Evolutionary conservation across 1,284 basidiomycete species (phyloP).

Genomic region (Pseudozyma flocculosa): DNA sequence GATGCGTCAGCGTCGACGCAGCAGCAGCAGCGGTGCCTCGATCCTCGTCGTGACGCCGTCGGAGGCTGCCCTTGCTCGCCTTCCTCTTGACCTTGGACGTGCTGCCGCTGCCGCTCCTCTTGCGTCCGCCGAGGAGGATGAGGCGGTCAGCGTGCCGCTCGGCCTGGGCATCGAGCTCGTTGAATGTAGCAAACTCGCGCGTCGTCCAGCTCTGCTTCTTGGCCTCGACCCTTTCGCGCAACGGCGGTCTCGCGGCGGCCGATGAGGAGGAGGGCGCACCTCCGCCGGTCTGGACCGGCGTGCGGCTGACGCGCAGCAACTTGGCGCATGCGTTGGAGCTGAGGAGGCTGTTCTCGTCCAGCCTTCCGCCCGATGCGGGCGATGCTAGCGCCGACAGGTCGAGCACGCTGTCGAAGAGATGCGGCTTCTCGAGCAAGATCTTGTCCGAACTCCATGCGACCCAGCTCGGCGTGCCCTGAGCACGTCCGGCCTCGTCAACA

Average conservation of each 20-base stretch:
- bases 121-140: conserved; percentile 7
- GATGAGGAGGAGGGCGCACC: too few relatives aligned
- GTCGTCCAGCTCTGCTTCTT: conserved; percentile 40
- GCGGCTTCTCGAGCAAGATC: conserved; percentile 43
- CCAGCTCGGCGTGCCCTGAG: conserved; percentile 17
- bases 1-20: too few relatives aligned
- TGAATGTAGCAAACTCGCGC: conserved; percentile 41
- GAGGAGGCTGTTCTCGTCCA: conserved; percentile 16
- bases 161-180: conserved; percentile 40
- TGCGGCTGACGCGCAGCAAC: conserved; percentile 7
- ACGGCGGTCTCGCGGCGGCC: not conserved
- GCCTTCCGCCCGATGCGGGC: conserved; percentile 11
- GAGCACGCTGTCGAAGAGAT: conserved; percentile 42
- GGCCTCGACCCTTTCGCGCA: conserved; percentile 7
- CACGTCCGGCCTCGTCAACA: too few relatives aligned
- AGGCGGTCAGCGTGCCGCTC: conserved; percentile 23
- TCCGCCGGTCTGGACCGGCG: too few relatives aligned
- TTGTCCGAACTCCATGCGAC: conserved; percentile 49
- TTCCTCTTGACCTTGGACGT: conserved; percentile 8
- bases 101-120: conserved; percentile 10
- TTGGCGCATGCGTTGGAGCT: conserved; percentile 9
- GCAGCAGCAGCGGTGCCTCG: too few relatives aligned
- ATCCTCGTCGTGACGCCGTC: conserved; percentile 9
- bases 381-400: conserved; percentile 36
- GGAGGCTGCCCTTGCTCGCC: not conserved